Evolutionary conservation across 2,329 filamentous ascomycete genomes (phyloP), one percentile per base, ranked within the genome.

Genomic region (Sclerotinia nivalis): DNA sequence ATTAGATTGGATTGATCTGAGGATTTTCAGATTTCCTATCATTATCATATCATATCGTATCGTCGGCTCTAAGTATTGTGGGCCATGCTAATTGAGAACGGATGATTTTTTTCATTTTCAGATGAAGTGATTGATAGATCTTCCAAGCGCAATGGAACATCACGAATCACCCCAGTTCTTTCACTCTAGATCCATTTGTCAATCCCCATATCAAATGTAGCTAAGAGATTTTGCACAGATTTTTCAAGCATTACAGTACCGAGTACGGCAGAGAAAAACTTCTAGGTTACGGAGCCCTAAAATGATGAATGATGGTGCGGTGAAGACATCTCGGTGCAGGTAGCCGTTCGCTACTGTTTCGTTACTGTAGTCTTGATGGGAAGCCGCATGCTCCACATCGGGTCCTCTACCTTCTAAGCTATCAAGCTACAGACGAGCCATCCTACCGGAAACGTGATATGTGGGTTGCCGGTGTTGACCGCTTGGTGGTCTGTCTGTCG

Each of bases 251-350:
- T 62, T 62, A 62, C 59, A 62, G 59, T 62, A 49, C 43, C 59
- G 43, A 62, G 28, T 49, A 58, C 55, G 55, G 43, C 22, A 28
- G 31, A 45, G 43, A 34, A 28, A 37, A 58, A 37, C 22, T 22
- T 34, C 31, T 62, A 62, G 13, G 43, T 49, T 62, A 28, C n/a
- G 22, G 59, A 49, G n/a, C 28, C 28, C 28, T 50, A 34, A 50
- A 37, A 25, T 50, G 45, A 37, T 49, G 45, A 50, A 25, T 64
- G 45, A 64, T 64, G 60, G 45, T 64, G 60, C 60, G 60, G 60
- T 64, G 60, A 64, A 50, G 60, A 64, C 45, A 64, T 64, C 60
- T 64, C 45, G 60, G 60, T 64, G 60, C 60, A 64, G 60, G 28
- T 50, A 64, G 60, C 60, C 60, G 60, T 64, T 64, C 45, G 60